Conservation (phyloP, 768 basidiomycete genomes). For the Kwoniella sp. region DNA sequence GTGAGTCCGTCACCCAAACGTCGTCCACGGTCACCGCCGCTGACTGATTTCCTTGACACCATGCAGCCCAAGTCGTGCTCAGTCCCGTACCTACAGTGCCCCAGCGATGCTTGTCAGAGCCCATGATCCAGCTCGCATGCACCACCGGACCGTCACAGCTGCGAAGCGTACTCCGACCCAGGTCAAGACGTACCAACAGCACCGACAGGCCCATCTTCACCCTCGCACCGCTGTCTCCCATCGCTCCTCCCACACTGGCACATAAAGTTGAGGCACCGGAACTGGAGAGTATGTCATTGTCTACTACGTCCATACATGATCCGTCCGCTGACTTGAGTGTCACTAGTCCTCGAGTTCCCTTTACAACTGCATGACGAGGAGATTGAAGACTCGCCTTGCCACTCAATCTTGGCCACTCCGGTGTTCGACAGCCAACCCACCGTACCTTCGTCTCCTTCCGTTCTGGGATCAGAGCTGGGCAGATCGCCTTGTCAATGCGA, state of each 20-base stretch:
- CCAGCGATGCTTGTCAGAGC: neutral
- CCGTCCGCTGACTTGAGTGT: too few relatives aligned
- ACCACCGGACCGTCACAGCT: slow-evolving; percentile 3
- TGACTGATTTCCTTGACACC: neutral
- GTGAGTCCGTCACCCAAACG: too few relatives aligned
- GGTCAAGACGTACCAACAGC: neutral
- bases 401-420: slow-evolving; percentile 7
- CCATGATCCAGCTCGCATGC: neutral
- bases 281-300: too few relatives aligned
- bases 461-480: too few relatives aligned
- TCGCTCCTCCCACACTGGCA: too few relatives aligned
- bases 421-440: too few relatives aligned
- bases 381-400: neutral
- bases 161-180: slow-evolving; percentile 1
- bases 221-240: too few relatives aligned
- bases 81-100: neutral
- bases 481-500: slow-evolving; percentile 2
- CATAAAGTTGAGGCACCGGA: too few relatives aligned
- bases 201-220: too few relatives aligned
- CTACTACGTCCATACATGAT: too few relatives aligned
- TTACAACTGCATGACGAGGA: slow-evolving; percentile 1
- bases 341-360: neutral
- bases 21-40: too few relatives aligned
- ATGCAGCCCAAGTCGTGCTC: neutral
- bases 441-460: too few relatives aligned